phyloP scores from a whole-genome alignment of 495 filamentous ascomycete genomes.

The Letharia columbiana region DNA sequence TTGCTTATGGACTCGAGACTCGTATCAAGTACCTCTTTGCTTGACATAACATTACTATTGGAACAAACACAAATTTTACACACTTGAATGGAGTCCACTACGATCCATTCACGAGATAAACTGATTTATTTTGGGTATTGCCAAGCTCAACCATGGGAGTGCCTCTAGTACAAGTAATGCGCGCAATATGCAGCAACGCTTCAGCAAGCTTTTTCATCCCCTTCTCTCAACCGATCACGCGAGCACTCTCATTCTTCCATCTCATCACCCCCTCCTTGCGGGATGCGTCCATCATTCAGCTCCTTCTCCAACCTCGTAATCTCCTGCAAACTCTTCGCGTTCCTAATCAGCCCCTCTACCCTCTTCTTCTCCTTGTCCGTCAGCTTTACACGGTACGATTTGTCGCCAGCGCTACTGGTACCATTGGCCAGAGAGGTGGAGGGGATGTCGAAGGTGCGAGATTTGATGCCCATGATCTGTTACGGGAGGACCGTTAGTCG shows the following conservation, averaged over 20 bases:
- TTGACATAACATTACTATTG: background rate
- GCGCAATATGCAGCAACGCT: background rate
- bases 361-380: conserved; percentile 62
- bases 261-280: conserved; percentile 56
- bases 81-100: background rate
- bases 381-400: conserved; percentile 59
- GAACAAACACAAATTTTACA: background rate
- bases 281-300: conserved; percentile 77
- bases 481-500: background rate
- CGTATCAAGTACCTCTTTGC: background rate
- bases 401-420: conserved; percentile 40
- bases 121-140: background rate
- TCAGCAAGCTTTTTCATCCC: conserved; percentile 1
- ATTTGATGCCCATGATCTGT: conserved; percentile 80
- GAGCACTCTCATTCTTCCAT: conserved; percentile 19
- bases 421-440: conserved; percentile 36
- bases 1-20: background rate
- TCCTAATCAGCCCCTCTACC: conserved; percentile 65
- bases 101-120: background rate
- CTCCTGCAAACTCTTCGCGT: conserved; percentile 79
- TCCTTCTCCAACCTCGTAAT: conserved; percentile 76
- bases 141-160: conserved; percentile 2
- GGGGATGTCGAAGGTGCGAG: conserved; percentile 65
- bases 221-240: background rate
- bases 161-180: background rate